Conservation (phyloP, 2,329 filamentous ascomycete species). For the Calonectria pteridis region DNA sequence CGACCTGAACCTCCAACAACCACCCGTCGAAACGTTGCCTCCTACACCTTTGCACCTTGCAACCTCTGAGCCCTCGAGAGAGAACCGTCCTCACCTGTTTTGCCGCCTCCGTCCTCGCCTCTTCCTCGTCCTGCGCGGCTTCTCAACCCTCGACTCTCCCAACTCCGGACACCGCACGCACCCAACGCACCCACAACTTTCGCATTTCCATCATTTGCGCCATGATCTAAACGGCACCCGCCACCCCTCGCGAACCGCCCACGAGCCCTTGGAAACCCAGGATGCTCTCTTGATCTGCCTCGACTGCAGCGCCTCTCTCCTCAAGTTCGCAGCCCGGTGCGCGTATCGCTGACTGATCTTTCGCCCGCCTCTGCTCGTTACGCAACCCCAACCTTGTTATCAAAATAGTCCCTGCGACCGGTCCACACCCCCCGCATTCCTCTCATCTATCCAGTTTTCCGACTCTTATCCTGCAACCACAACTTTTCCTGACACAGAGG, state of each 20-base stretch:
- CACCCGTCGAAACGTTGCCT: not conserved
- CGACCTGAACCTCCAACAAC: not conserved
- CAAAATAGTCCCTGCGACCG: slow-evolving; percentile 10
- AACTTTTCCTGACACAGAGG: slow-evolving; percentile 5
- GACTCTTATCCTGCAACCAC: not conserved
- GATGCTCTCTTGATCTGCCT: slow-evolving; percentile 35
- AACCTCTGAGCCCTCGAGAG: not conserved
- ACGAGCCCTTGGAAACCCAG: slow-evolving; percentile 18
- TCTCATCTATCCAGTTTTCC: slow-evolving; percentile 7
- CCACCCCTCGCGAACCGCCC: slow-evolving; percentile 18
- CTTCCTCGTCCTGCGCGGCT: not conserved
- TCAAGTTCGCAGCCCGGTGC: slow-evolving; percentile 13
- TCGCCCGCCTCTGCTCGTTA: slow-evolving; percentile 1
- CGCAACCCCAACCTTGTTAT: not conserved
- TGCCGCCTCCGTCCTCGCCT: not conserved
- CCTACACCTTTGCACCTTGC: not conserved
- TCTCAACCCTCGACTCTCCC: not conserved
- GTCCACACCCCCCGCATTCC: slow-evolving; percentile 25
- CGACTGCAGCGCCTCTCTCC: slow-evolving; percentile 22
- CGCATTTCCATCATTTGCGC: slow-evolving; percentile 22
- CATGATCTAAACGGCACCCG: slow-evolving; percentile 23
- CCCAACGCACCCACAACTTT: slow-evolving; percentile 1
- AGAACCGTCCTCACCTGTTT: not conserved
- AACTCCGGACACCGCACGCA: not conserved
- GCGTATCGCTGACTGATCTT: slow-evolving; percentile 2